Evolutionary conservation across 805 yeast species (phyloP), one percentile per base, ranked within the genome.

Genomic region (Starmerella asiatica): DNA sequence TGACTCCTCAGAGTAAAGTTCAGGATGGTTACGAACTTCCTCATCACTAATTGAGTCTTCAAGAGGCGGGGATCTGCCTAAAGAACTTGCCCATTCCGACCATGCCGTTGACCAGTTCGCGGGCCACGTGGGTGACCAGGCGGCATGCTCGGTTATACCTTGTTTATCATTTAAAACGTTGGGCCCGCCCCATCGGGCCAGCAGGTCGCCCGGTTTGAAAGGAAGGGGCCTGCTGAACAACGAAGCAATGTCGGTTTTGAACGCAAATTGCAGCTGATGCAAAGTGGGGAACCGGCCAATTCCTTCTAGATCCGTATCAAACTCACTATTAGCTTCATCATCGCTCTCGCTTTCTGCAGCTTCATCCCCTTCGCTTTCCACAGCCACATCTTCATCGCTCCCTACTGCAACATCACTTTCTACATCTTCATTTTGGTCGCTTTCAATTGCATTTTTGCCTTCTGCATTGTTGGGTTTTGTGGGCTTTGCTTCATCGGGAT

Each of bases 1-100:
- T 6, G 21, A 35, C 11, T 20, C 35, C 5, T 26, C 37, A 5
- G 38, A 30, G 23, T 41, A 45, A 9, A 79, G 72, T 50, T 61
- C 63, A 4, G 40, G 37, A n/a, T 24, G 27, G 19, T 21, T 34
- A 12, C 29, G 29, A 4, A 40, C 19, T 11, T 43, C 47, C 4
- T 21, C 34, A 21, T 26, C 32, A 19, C 33, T 17, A 4, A 23
- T 34, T 5, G 32, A 40, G 17, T 35, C 45, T 2, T 41, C 24
- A 26, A 44, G 38, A 2, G 48, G 33, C 18, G 45, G 46, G 12
- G 14, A 14, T n/a, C n/a, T n/a, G n/a, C n/a, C n/a, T n/a, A n/a
- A n/a, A n/a, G n/a, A n/a, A n/a, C n/a, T n/a, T n/a, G n/a, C n/a
- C n/a, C n/a, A n/a, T 23, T 23, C 26, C 11, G 26, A 23, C 26